Base-by-base conservation (phyloP, 2,329 filamentous ascomycete genomes). In the Ascochyta rabiei region DNA sequence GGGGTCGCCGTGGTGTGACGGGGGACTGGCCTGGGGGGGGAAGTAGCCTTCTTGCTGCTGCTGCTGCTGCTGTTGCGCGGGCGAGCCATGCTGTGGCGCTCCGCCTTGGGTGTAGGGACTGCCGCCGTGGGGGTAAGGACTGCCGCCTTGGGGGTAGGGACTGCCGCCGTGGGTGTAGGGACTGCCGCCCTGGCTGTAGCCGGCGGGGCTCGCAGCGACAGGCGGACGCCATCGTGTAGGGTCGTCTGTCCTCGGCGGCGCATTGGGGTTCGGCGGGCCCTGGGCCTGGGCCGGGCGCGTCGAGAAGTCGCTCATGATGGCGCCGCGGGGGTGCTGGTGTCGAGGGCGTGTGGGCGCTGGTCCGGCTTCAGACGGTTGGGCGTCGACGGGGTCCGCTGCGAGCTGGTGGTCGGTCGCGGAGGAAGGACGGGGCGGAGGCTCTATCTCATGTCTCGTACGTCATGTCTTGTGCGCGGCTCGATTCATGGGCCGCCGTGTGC, bases 181-280 rank as follows among this genome's bases (percentile, higher is more conserved):
- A 55, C 71, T 72, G 51, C 75, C 75, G 19, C 66, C 62, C 62
- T 80, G 78, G 38, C 79, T 75, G 58, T 80, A 80, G 43, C 76
- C 77, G 31, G 69, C 64, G 18, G 78, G 77, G 55, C 75, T 75
- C 23, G 78, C 72, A 43, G 77, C 79, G 48, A 80, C 75, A 41
- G 74, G 74, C 23, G 76, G 76, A 12, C 75, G 73, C 55, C 73
- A 75, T 53, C 70, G 64, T 38, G 69, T 69, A 7, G 64, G 61
- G 42, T 75, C 68, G 44, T 72, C 64, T 53, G 68, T 66, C 31
- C 61, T 63, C 23, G 62, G 63, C 24, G 57, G 52, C 23, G 50
- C 60, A 45, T 69, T 71, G 15, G 68, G 62, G 39, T 71, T 67
- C 33, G 67, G 64, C n/a, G 67, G 56, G 53, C 59, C 64, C 48